Evolutionary conservation across 2,329 filamentous ascomycete genomes (phyloP).

Genomic region (Neopestalotiopsis rosae): DNA sequence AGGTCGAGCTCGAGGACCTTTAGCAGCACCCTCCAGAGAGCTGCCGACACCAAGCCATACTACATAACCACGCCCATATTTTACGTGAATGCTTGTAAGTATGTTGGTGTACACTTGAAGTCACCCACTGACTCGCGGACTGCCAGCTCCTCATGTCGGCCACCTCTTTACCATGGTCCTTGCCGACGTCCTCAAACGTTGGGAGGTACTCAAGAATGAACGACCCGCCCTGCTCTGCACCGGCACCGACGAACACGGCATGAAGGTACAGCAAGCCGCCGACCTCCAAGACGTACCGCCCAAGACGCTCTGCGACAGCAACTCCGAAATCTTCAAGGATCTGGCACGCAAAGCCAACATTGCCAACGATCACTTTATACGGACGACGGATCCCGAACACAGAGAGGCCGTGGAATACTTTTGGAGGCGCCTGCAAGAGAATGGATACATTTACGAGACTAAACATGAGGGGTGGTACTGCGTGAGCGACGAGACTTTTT

Average conservation of each 20-base stretch:
- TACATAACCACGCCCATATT: constrained; percentile 98
- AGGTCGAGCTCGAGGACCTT: constrained; percentile 14
- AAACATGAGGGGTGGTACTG: constrained; percentile 97
- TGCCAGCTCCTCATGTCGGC: constrained; percentile 84
- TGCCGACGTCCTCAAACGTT: constrained; percentile 89
- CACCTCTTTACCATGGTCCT: constrained; percentile 95
- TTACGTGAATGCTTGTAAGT: constrained; percentile 91
- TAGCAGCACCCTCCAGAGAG: constrained; percentile 24
- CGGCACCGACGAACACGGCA: constrained; percentile 95
- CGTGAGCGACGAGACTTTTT: constrained; percentile 95
- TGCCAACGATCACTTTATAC: constrained; percentile 84
- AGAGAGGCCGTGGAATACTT: constrained; percentile 85
- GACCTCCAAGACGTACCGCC: constrained; percentile 71
- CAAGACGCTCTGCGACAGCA: constrained; percentile 87
- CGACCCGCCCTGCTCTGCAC: constrained; percentile 76
- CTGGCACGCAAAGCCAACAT: constrained; percentile 75
- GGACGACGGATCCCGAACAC: constrained; percentile 86
- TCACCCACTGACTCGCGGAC: constrained; percentile 14
- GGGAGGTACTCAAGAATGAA: constrained; percentile 77
- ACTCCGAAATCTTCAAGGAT: constrained; percentile 78
- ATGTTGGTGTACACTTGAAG: not conserved
- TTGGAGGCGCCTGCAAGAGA: constrained; percentile 80
- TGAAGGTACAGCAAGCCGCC: constrained; percentile 94
- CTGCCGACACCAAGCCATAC: constrained; percentile 70
- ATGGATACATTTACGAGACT: constrained; percentile 80